Base-by-base conservation (phyloP, 352 stramenopile genomes). In the Phytopythium litorale region DNA sequence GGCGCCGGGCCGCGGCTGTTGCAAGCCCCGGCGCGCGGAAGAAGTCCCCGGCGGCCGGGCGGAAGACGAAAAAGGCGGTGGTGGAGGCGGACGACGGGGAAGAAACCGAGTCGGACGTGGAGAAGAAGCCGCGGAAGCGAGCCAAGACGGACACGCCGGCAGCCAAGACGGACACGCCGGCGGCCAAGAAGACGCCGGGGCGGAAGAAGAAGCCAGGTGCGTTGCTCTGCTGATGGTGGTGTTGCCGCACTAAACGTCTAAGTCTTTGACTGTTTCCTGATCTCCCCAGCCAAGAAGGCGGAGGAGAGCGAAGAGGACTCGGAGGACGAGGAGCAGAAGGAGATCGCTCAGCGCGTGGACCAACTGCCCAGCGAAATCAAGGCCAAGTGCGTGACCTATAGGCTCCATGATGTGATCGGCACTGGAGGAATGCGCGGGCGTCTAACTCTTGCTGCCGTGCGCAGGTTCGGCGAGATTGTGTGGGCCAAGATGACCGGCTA, bases 401-500 rank as follows among this genome's bases (percentile, higher is more conserved):
- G 25, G 28, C 33, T 60, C n/a, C 23, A 21, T 56, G 15, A 38
- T 38, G 33, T 13, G 1, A 5, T 40, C 50, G 54, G 13, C 25
- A 52, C 25, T 52, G 48, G 8, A 12, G 42, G 35, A 16, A 51
- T 16, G 12, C 4, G 30, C 8, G 30, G 7, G 33, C 55, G 48
- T 28, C 32, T 49, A 4, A 49, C 32, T 16, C 25, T n/a, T n/a
- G 25, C 4, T 32, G n/a, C 25, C 8, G 16, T 11, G 13, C 46
- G 54, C 42, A 87, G 80, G 56, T 94, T 88, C 66, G 86, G 86
- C 51, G 63, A 80, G 57, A 85, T 94, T 49, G 80, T 86, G 52
- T 94, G 86, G 86, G 81, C 75, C n/a, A 89, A 87, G 57, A 94
- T 94, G 83, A 72, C 70, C 9, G 77, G 86, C 4, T 94, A 85